Evolutionary conservation across 768 basidiomycete species (phyloP), one percentile per base, ranked within the genome.

Genomic region (Leccinum obscurum): DNA sequence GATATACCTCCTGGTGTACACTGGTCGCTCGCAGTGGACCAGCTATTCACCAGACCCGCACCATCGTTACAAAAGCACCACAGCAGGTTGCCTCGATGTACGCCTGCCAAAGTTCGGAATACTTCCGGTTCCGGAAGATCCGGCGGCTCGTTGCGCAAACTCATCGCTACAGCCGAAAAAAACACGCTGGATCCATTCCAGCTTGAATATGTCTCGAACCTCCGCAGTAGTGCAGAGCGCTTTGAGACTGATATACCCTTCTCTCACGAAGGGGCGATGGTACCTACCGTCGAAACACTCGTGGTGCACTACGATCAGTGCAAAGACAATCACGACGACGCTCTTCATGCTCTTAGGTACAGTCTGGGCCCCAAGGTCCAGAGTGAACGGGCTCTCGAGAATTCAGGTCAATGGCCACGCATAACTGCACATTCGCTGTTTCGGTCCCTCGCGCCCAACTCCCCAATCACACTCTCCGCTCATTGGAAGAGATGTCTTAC

Each of bases 351-450:
- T 32, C n/a, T 73, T 51, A 32, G 37, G 26, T 11, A 55, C 3
- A 15, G n/a, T 39, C 61, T 64, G 60, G 66, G 9, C 64, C 65
- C 68, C 7, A 34, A 13, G 28, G 63, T 55, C 41, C 14, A 17
- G 8, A 17, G 50, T 6, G 71, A 72, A 54, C 46, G 32, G 4
- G 62, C 66, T 3, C 35, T 74, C 2, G 24, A 46, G 15, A 28
- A 53, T 11, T 61, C 72, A 0, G 73, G 75, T 17, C 67, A 74
- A 58, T 81, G 80, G 79, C 80, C 80, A 13, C 70, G 73, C 6
- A 54, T 77, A 15, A 76, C 76, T 4, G 26, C 66, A 3, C 66
- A 66, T 49, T 53, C 64, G 3, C 68, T 81, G 17, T 66, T 80
- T n/a, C 58, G 57, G 17, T 62, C 48, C 7, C 66, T 80, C 48